phyloP scores from a whole-genome alignment of 2,329 filamentous ascomycete species.

The Fusarium sp. region DNA sequence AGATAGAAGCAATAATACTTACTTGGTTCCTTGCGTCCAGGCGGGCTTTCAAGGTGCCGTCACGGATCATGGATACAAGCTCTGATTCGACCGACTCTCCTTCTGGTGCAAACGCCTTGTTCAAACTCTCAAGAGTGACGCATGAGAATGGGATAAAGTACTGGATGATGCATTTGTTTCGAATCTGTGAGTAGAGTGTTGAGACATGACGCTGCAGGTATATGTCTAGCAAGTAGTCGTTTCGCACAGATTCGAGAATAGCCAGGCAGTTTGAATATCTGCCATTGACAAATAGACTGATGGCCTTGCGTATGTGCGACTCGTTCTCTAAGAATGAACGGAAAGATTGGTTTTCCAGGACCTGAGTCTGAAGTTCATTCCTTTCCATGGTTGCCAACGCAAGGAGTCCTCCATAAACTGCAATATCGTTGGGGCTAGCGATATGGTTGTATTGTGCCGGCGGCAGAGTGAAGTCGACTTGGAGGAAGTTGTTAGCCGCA shows the following conservation, averaged over 20 bases:
- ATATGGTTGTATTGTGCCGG: constrained; percentile 75
- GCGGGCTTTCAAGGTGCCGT: constrained; percentile 77
- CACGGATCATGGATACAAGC: constrained; percentile 81
- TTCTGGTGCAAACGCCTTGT: constrained; percentile 77
- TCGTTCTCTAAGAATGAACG: constrained; percentile 91
- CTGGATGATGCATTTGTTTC: constrained; percentile 91
- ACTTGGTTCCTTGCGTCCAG: constrained; percentile 86
- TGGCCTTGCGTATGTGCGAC: constrained; percentile 91
- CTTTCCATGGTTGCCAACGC: constrained; percentile 92
- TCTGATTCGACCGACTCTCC: constrained; percentile 77
- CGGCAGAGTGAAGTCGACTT: constrained; percentile 64
- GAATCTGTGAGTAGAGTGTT: constrained; percentile 78
- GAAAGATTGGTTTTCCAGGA: constrained; percentile 85
- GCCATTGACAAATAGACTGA: constrained; percentile 88
- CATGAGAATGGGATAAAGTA: constrained; percentile 92
- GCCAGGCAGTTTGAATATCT: constrained; percentile 88
- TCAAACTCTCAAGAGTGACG: constrained; percentile 84
- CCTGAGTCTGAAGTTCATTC: constrained; percentile 75
- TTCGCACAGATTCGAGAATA: constrained; percentile 82
- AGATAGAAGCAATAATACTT: constrained; percentile 35
- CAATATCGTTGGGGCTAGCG: constrained; percentile 86
- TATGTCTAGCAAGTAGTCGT: constrained; percentile 91
- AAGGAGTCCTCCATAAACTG: constrained; percentile 90
- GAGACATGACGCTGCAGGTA: constrained; percentile 82
- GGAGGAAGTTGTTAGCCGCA: constrained; percentile 79